Conservation (phyloP, 1,284 basidiomycete species). For the Apiotrichum laibachii region DNA sequence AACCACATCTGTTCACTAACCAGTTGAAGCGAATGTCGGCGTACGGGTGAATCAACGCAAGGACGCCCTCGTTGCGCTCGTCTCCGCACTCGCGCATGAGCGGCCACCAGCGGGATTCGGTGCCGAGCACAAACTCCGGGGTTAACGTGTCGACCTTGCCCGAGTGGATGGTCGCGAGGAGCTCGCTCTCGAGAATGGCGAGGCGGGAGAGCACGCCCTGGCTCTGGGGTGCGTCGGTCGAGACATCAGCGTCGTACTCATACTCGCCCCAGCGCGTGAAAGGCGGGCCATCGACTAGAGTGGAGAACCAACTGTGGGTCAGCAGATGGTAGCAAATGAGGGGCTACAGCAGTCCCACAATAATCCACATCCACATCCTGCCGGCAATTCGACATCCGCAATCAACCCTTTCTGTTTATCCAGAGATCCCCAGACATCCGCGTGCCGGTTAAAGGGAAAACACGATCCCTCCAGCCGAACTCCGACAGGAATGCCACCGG, state of each 20-base stretch:
- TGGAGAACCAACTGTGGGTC: constrained; percentile 20
- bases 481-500: too few relatives aligned
- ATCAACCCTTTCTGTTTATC: not conserved
- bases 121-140: constrained; percentile 25
- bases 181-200: constrained; percentile 21
- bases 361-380: too few relatives aligned
- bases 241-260: constrained; percentile 24
- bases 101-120: constrained; percentile 24
- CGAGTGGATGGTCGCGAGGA: constrained; percentile 26
- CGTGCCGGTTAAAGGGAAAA: not conserved
- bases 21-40: constrained; percentile 30
- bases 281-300: constrained; percentile 19
- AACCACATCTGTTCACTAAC: constrained; percentile 12
- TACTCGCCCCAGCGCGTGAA: constrained; percentile 22
- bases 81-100: constrained; percentile 19
- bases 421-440: not conserved
- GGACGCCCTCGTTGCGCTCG: constrained; percentile 16
- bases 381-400: too few relatives aligned
- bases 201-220: constrained; percentile 22
- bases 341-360: not conserved
- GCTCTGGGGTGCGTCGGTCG: constrained; percentile 17
- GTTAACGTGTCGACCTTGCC: constrained; percentile 27
- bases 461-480: too few relatives aligned
- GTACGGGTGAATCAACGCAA: constrained; percentile 21
- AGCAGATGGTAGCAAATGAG: constrained; percentile 5